Conservation (phyloP, 495 filamentous ascomycete genomes). For the Trichoderma asperelloides region DNA sequence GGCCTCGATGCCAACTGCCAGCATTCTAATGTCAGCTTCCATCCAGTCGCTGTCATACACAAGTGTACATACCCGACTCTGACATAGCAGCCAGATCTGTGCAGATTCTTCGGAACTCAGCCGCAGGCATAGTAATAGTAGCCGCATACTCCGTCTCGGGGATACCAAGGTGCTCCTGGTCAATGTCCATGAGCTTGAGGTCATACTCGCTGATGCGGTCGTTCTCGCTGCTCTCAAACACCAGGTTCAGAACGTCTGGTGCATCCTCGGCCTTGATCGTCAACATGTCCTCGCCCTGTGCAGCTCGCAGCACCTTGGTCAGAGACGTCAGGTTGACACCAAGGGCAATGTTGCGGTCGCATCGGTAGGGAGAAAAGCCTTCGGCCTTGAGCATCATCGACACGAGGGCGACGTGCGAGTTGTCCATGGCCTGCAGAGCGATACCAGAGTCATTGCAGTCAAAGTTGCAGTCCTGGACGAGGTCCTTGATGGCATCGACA, state of each 20-base stretch:
- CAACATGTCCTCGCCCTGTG: conserved; percentile 89
- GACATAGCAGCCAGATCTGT: conserved; percentile 82
- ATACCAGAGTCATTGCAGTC: conserved; percentile 99
- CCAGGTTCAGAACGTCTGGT: conserved; percentile 87
- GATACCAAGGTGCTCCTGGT: conserved; percentile 98
- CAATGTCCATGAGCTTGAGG: conserved; percentile 99
- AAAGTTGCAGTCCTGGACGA: conserved; percentile 99
- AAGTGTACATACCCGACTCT: conserved; percentile 67
- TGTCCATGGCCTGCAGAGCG: conserved; percentile 99
- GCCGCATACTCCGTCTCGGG: conserved; percentile 97
- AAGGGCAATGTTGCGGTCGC: conserved; percentile 96
- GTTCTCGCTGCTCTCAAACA: conserved; percentile 83
- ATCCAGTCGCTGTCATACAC: conserved; percentile 7
- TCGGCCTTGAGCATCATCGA: conserved; percentile 98
- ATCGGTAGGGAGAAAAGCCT: conserved; percentile 92
- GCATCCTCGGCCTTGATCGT: conserved; percentile 97
- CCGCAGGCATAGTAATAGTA: conserved; percentile 76
- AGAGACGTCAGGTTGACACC: conserved; percentile 94
- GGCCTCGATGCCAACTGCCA: conserved; percentile 77
- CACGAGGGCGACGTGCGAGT: conserved; percentile 97
- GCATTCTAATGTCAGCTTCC: conserved; percentile 1
- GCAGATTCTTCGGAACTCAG: conserved; percentile 93
- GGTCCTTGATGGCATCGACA: conserved; percentile 97
- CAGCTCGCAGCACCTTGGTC: conserved; percentile 92
- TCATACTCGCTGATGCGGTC: conserved; percentile 97